A percentile compares a stretch with the other conserved stretches of the same genome.
Conservation (phyloP, 1,284 basidiomycete genomes). For the Ceratobasidium theobromae region DNA sequence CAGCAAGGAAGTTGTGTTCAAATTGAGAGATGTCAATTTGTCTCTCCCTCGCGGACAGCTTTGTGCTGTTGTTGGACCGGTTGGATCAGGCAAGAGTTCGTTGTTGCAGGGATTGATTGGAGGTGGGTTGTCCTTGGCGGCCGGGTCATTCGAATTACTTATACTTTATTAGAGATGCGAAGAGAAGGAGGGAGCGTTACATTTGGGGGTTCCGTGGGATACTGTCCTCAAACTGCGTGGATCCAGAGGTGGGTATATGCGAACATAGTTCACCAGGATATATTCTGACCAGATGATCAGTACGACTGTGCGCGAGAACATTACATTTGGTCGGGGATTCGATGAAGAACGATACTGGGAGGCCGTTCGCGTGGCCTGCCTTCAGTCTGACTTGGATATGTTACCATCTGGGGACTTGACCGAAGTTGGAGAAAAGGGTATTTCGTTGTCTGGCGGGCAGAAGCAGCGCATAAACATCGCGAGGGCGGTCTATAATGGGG, state of each 20-base stretch:
- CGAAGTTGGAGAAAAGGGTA: slow-evolving; percentile 63
- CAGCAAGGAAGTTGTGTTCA: slow-evolving; percentile 51
- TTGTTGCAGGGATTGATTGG: slow-evolving; percentile 77
- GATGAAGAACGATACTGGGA: slow-evolving; percentile 78
- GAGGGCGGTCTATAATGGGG: slow-evolving; percentile 81
- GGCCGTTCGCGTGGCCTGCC: slow-evolving; percentile 70
- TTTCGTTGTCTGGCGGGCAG: slow-evolving; percentile 80
- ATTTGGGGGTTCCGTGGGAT: slow-evolving; percentile 60
- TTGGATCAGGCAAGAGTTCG: slow-evolving; percentile 67
- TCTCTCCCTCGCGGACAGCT: slow-evolving; percentile 70
- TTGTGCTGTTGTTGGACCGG: slow-evolving; percentile 68
- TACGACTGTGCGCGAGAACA: slow-evolving; percentile 69
- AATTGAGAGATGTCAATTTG: slow-evolving; percentile 62
- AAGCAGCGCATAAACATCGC: slow-evolving; percentile 72
- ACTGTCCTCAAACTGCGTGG: slow-evolving; percentile 62
- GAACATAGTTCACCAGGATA: neutral
- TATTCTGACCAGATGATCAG: neutral
- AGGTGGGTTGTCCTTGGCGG: neutral
- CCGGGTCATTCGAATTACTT: neutral
- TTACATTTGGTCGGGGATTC: slow-evolving; percentile 80
- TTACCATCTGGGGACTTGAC: slow-evolving; percentile 82
- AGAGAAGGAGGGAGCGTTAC: slow-evolving; percentile 61
- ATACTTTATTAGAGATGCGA: slow-evolving; percentile 59
- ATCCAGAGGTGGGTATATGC: slow-evolving; percentile 47
- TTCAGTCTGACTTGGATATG: slow-evolving; percentile 78